Conservation (phyloP, 257 asterid genomes). For the Rehmannia glutinosa region DNA sequence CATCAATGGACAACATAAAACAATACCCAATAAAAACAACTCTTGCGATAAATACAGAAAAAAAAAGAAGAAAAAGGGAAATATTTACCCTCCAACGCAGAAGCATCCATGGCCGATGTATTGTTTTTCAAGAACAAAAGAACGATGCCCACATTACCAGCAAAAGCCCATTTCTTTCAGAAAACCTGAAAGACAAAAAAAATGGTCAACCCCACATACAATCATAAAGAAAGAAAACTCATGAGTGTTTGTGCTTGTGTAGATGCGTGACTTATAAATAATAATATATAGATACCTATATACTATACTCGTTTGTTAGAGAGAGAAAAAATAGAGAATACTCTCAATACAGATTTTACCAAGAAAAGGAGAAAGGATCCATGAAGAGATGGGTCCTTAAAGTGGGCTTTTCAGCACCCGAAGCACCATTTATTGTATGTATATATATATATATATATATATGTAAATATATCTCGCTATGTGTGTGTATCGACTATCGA, state of each 20-base stretch:
- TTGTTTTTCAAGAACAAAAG: constrained; percentile 1
- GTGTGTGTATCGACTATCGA: neutral
- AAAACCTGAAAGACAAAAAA: constrained; percentile 14
- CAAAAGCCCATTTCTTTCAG: constrained; percentile 16
- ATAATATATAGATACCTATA: neutral
- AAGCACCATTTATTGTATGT: constrained; percentile 34
- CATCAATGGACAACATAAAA: neutral
- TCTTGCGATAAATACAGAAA: neutral
- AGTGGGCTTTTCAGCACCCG: constrained; percentile 61
- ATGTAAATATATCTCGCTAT: too few species aligned
- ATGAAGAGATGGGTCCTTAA: constrained; percentile 52
- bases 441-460: constrained; percentile 28
- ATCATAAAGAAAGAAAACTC: constrained; percentile 12
- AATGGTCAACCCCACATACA: constrained; percentile 23
- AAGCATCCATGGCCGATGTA: constrained; percentile 26
- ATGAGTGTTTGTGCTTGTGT: constrained; percentile 12
- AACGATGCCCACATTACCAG: constrained; percentile 27
- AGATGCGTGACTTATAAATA: neutral
- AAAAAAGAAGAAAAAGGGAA: neutral
- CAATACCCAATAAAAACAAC: neutral
- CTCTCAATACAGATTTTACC: constrained; percentile 36
- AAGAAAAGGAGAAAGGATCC: constrained; percentile 39
- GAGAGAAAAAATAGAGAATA: constrained; percentile 12
- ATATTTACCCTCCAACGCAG: constrained; percentile 34
- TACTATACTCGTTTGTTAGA: neutral